Evolutionary conservation across 192 early-diverging fungal species (phyloP).

Genomic region (Entomortierella chlamydospora): DNA sequence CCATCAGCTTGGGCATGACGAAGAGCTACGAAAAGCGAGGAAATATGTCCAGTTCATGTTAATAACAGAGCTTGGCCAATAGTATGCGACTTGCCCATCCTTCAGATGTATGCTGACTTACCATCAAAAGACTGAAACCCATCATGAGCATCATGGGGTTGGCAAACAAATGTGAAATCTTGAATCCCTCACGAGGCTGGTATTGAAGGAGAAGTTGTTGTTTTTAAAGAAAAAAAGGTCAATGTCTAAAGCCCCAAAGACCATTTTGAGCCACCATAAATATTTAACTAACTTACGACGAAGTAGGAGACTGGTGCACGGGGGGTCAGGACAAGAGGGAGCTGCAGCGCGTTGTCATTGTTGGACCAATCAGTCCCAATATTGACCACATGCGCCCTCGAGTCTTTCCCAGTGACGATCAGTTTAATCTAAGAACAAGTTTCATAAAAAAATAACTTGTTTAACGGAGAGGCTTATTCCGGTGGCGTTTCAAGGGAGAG

Average conservation of each 20-base stretch:
- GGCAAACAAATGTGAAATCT: slow-evolving; percentile 60
- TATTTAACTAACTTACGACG: slow-evolving; percentile 44
- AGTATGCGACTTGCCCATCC: too few species aligned
- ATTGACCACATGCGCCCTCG: slow-evolving; percentile 53
- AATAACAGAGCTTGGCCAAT: too few species aligned
- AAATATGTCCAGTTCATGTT: too few species aligned
- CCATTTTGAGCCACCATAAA: too few species aligned
- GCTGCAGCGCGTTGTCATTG: slow-evolving; percentile 51
- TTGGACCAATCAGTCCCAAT: slow-evolving; percentile 62
- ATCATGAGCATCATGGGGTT: slow-evolving; percentile 74
- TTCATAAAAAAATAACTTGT: too few species aligned
- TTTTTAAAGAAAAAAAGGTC: neutral
- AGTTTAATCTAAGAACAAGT: slow-evolving; percentile 67
- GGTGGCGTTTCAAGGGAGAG: too few species aligned
- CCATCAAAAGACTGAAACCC: slow-evolving; percentile 64
- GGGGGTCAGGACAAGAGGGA: slow-evolving; percentile 61
- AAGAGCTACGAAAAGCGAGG: slow-evolving; percentile 41
- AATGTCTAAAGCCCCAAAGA: too few species aligned
- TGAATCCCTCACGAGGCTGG: slow-evolving; percentile 67
- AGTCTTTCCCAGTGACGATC: slow-evolving; percentile 50
- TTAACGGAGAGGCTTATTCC: too few species aligned
- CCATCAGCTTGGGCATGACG: slow-evolving; percentile 68
- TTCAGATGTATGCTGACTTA: slow-evolving; percentile 3
- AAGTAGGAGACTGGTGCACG: slow-evolving; percentile 61
- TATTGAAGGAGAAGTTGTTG: too few species aligned